These are phyloP conservation scores for Aspergillus intermedius DNA, from an alignment of 2,329 filamentous ascomycete genomes.

Conservation along the genomic window DNA sequence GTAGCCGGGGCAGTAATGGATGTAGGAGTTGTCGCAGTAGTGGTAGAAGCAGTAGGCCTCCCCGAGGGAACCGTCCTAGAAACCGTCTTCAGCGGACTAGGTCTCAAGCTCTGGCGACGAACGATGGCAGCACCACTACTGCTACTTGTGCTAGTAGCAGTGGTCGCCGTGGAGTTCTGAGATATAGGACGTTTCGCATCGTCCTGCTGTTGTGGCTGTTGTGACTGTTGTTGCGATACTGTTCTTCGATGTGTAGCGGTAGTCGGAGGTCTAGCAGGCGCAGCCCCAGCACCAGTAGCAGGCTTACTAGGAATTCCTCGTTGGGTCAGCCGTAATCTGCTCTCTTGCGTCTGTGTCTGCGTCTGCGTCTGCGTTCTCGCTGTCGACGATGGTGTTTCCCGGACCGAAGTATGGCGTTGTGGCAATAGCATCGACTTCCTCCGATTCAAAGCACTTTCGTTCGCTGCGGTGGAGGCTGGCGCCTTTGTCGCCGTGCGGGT, in stretches of 20 bases:
- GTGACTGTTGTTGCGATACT: slow-evolving; percentile 3
- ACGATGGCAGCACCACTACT: slow-evolving; percentile 1
- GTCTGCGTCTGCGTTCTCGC: slow-evolving; percentile 5
- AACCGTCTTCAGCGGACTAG: slow-evolving; percentile 15
- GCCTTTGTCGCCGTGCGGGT: slow-evolving; percentile 2
- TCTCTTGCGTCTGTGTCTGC: slow-evolving; percentile 6
- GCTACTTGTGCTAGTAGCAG: neutral
- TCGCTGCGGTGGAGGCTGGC: slow-evolving; percentile 5
- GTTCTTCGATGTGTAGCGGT: slow-evolving; percentile 7
- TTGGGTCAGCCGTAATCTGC: slow-evolving; percentile 3
- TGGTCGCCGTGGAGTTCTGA: neutral
- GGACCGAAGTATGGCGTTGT: slow-evolving; percentile 16
- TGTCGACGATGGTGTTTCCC: slow-evolving; percentile 3
- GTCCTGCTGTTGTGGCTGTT: slow-evolving; percentile 3
- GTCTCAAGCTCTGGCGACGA: slow-evolving; percentile 27
- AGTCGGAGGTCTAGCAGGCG: too few species aligned
- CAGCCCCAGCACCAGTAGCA: neutral
- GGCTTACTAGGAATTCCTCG: slow-evolving; percentile 6
- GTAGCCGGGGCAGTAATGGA: slow-evolving; percentile 7
- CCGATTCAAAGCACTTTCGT: slow-evolving; percentile 15
- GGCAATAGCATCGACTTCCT: slow-evolving; percentile 27
- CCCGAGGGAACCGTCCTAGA: slow-evolving; percentile 3
- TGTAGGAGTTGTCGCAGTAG: neutral
- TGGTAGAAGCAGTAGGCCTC: slow-evolving; percentile 8
- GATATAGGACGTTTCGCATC: neutral